A percentile compares a stretch with the other conserved stretches of the same genome.
phyloP scores from a whole-genome alignment of 148 eudicot species.

The Arbutus unedo region DNA sequence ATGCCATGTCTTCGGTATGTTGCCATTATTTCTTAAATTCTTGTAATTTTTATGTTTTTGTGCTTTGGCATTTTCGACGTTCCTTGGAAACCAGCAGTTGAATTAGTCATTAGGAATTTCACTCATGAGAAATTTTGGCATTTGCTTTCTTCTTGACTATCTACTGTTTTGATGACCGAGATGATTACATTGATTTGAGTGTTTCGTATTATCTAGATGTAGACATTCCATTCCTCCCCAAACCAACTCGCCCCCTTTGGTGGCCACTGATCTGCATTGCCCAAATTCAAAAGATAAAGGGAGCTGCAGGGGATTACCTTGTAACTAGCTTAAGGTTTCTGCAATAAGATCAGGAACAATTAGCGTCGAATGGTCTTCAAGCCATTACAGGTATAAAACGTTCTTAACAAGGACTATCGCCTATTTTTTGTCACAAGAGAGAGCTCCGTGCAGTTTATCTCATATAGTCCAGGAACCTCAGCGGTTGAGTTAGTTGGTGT shows the following conservation, averaged over 20 bases:
- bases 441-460: not conserved
- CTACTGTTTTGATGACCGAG: not conserved
- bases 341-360: not conserved
- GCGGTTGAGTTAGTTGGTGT: not conserved
- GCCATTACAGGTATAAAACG: not conserved
- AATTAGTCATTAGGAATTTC: not conserved
- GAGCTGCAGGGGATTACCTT: not conserved
- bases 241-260: not conserved
- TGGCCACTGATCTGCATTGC: not conserved
- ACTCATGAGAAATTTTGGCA: not conserved
- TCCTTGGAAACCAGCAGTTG: not conserved
- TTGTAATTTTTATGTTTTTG: not conserved
- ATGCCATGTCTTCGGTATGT: slow-evolving; percentile 86
- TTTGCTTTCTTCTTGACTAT: slow-evolving; percentile 9
- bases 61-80: not conserved
- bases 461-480: not conserved
- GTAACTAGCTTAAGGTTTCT: not conserved
- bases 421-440: not conserved
- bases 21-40: not conserved
- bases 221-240: not conserved
- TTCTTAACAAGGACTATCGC: not conserved
- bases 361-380: not conserved
- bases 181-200: slow-evolving; percentile 8
- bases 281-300: not conserved
- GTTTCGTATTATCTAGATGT: not conserved